Base-by-base conservation (phyloP, 495 filamentous ascomycete genomes). In the Aspergillus bridgeri region DNA sequence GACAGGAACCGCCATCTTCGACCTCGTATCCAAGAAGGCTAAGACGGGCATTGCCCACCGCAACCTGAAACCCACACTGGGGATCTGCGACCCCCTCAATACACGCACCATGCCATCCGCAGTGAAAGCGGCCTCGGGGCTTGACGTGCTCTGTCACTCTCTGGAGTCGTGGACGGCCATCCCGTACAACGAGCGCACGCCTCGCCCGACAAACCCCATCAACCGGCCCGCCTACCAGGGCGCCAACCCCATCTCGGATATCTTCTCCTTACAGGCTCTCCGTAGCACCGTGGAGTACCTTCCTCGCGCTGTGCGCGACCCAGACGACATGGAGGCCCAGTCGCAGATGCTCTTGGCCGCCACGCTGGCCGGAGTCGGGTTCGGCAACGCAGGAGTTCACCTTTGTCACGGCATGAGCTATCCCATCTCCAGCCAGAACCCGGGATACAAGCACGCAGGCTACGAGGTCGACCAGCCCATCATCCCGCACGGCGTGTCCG, bases 371-470 rank as follows among this genome's bases (percentile, higher is more conserved):
- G 94, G 94, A 15, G 91, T 98, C 2, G 94, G 94, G 0, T 98
- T 98, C 72, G 94, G 94, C 23, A 98, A 98, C 68, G 94, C 94
- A 1, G 94, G 94, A 42, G 94, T 98, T 2, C 94, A 98, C 75
- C 79, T 98, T 5, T 98, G 94, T 74, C 94, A 98, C 67, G 94
- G 92, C 55, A 96, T 98, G 92, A 89, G 85, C 42, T 98, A 98
- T 69, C 93, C 93, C 6, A 94, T 98, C 62, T 92, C 90, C 22
- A 87, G 90, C 42, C 91, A 95, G 68, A 98, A 98, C 66, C 91
- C 90, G 0, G 89, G 86, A 6, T 96, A 98, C 69, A 84, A 84
- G 65, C 94, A 98, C 65, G 68, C 78, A 2, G 95, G 94, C 9
- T 98, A 98, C 71, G 72, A 84, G 1, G 85, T 92, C 17, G 69